These are phyloP conservation scores for Eutrema yunnanense DNA, from an alignment of 345 rosid genomes.

Conservation along the genomic window DNA sequence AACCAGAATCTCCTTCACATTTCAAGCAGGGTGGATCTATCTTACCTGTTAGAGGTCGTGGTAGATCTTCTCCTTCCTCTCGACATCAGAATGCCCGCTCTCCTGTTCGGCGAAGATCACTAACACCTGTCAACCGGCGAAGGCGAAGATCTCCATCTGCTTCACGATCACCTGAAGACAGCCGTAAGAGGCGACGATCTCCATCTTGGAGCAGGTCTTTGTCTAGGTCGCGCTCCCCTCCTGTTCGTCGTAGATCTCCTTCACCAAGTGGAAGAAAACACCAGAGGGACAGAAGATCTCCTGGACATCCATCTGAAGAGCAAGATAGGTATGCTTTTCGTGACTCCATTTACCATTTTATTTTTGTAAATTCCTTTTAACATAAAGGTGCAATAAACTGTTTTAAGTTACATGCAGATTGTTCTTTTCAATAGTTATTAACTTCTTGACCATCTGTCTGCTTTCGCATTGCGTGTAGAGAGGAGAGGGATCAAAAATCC, in stretches of 20 bases:
- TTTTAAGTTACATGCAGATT: background rate
- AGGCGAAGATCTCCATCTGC: slow-evolving; percentile 38
- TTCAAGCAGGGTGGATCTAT: slow-evolving; percentile 27
- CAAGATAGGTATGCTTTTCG: slow-evolving; percentile 41
- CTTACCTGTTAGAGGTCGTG: slow-evolving; percentile 29
- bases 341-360: background rate
- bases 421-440: background rate
- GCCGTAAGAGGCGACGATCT: slow-evolving; percentile 38
- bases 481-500: slow-evolving; percentile 30
- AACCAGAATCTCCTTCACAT: slow-evolving; percentile 26
- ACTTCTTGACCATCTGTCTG: background rate
- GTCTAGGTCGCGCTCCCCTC: slow-evolving; percentile 43
- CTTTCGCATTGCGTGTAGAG: slow-evolving; percentile 29
- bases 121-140: slow-evolving; percentile 22
- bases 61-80: slow-evolving; percentile 31
- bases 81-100: slow-evolving; percentile 9
- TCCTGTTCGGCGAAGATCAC: slow-evolving; percentile 34
- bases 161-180: slow-evolving; percentile 35
- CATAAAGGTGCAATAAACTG: background rate
- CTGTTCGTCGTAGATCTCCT: slow-evolving; percentile 36
- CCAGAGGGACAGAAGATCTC: slow-evolving; percentile 33
- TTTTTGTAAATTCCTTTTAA: background rate
- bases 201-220: slow-evolving; percentile 38
- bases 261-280: slow-evolving; percentile 40
- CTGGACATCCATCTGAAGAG: slow-evolving; percentile 39